A percentile compares a stretch with the other conserved stretches of the same genome.
These are phyloP conservation scores for Cladosporium sp. DNA, from an alignment of 2,329 filamentous ascomycete species.

Conservation along the genomic window DNA sequence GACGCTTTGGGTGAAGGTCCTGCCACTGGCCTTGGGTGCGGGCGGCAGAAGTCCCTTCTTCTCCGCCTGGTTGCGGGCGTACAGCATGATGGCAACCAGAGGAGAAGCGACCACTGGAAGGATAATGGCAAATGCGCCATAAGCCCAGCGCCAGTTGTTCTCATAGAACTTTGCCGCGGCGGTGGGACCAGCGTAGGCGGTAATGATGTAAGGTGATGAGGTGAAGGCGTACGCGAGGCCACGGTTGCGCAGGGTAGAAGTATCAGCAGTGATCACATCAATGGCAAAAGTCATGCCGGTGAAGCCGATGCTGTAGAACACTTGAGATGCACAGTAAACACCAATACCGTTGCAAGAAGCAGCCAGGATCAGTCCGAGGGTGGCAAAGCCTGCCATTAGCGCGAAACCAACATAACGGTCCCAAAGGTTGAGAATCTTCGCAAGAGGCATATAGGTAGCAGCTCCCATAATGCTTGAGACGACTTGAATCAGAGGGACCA, in stretches of 20 bases:
- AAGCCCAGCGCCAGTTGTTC: conserved; percentile 29
- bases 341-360: conserved; percentile 25
- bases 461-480: conserved; percentile 53
- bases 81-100: conserved; percentile 25
- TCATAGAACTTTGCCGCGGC: conserved; percentile 24
- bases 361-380: conserved; percentile 31
- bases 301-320: conserved; percentile 30
- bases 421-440: conserved; percentile 65
- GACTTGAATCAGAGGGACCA: conserved; percentile 51
- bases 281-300: conserved; percentile 29
- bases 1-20: conserved; percentile 21
- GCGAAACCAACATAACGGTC: conserved; percentile 63
- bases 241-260: conserved; percentile 29
- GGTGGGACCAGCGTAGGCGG: conserved; percentile 27
- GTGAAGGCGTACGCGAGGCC: conserved; percentile 29
- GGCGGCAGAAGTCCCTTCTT: conserved; percentile 27
- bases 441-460: conserved; percentile 61
- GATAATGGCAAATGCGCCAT: conserved; percentile 30
- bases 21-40: conserved; percentile 18
- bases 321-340: conserved; percentile 25
- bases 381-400: conserved; percentile 50
- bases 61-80: conserved; percentile 26
- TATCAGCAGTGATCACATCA: conserved; percentile 32
- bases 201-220: conserved; percentile 32
- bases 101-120: conserved; percentile 26